Evolutionary conservation across 768 basidiomycete genomes (phyloP).

Genomic region (Trametes meyenii): DNA sequence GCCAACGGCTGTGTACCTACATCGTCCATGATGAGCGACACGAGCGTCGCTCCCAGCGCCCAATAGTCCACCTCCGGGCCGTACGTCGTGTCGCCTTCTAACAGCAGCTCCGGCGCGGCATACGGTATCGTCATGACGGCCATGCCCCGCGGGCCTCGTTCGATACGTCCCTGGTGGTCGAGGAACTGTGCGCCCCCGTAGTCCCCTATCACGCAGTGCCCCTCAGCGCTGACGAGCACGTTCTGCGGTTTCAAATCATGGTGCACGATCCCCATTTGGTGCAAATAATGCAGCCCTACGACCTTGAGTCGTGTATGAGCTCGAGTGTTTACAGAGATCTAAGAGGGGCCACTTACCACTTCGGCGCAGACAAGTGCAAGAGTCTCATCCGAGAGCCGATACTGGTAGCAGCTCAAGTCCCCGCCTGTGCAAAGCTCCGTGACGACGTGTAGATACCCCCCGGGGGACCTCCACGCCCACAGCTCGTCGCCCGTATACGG

Average conservation of each 20-base stretch:
- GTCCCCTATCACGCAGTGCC: slow-evolving; percentile 55
- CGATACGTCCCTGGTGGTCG: slow-evolving; percentile 39
- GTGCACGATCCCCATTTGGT: slow-evolving; percentile 55
- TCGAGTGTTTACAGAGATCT: background rate
- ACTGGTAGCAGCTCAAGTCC: slow-evolving; percentile 19
- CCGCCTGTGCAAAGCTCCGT: slow-evolving; percentile 27
- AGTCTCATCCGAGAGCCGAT: background rate
- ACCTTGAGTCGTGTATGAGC: slow-evolving; percentile 18
- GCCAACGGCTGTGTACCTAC: slow-evolving; percentile 5
- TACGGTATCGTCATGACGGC: slow-evolving; percentile 24
- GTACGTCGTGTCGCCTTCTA: slow-evolving; percentile 39
- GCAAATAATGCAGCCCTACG: slow-evolving; percentile 42
- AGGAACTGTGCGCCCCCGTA: slow-evolving; percentile 54
- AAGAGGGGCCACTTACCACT: slow-evolving; percentile 20
- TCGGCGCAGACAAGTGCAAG: slow-evolving; percentile 28
- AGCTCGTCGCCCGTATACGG: slow-evolving; percentile 9
- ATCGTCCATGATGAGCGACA: slow-evolving; percentile 39
- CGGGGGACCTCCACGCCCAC: slow-evolving; percentile 20
- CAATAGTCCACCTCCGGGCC: slow-evolving; percentile 51
- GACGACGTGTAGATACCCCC: slow-evolving; percentile 26
- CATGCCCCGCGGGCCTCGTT: background rate
- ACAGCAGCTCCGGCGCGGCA: slow-evolving; percentile 32
- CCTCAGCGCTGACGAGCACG: slow-evolving; percentile 38
- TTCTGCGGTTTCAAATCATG: slow-evolving; percentile 62
- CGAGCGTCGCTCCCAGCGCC: slow-evolving; percentile 49